Conservation (phyloP, 257 asterid species). For the Solanum pimpinellifolium region DNA sequence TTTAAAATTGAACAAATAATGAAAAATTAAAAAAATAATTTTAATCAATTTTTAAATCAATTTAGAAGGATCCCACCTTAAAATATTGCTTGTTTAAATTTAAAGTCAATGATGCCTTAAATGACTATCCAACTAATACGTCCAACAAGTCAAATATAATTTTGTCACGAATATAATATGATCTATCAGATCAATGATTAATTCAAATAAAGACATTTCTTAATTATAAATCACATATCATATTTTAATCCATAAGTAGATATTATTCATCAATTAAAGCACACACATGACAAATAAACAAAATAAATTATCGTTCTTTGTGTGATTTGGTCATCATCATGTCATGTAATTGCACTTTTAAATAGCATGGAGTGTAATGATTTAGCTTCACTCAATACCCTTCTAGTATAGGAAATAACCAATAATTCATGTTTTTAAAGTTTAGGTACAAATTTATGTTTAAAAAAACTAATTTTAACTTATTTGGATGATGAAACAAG, state of each 20-base stretch:
- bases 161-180: neutral
- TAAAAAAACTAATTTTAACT: neutral
- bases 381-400: too few relatives aligned
- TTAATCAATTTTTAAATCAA: too few relatives aligned
- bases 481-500: neutral
- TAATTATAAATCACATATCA: neutral
- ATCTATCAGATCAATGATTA: neutral
- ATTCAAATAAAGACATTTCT: neutral
- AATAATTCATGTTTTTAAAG: neutral
- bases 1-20: too few relatives aligned
- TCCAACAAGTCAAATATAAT: neutral
- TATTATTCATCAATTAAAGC: neutral
- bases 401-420: neutral
- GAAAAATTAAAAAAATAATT: too few relatives aligned
- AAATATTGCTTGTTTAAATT: neutral
- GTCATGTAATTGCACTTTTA: neutral
- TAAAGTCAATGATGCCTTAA: neutral
- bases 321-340: neutral
- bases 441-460: neutral
- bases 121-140: neutral
- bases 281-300: neutral
- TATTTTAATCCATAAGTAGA: neutral
- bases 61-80: neutral
- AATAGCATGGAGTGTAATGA: neutral
- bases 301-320: neutral